Evolutionary conservation across 2,329 filamentous ascomycete genomes (phyloP), one percentile per base, ranked within the genome.

Genomic region (Cryoendolithus antarcticus): DNA sequence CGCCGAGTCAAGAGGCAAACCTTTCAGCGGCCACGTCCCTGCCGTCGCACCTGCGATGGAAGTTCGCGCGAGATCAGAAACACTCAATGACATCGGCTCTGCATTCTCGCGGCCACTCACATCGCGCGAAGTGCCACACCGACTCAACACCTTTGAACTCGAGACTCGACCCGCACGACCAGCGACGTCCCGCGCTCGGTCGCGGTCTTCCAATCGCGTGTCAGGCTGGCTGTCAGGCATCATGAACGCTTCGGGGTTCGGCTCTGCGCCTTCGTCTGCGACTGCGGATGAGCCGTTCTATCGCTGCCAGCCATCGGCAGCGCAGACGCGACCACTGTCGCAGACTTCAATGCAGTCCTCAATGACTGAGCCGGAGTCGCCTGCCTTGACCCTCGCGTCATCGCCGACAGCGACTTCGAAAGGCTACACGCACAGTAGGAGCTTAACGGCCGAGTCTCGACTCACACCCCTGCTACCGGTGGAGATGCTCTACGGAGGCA

Each of bases 51-150:
- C 66, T 4, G 51, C 55, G 0, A 63, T 66, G 56, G 55, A 59
- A 15, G 59, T 68, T 46, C 58, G 60, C n/a, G 65, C 64, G 10
- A 58, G 66, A 41, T 63, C 62, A 4, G 60, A 68, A 43, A 69
- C 66, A 0, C 59, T 69, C n/a, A 63, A 56, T 4, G 64, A 66
- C 30, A 69, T 69, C 32, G 66, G 65, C 13, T 66, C 63, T 21
- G 65, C 62, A 0, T 64, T 69, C 43, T 66, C 64, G 4, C 55
- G 58, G 3, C 64, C 65, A 0, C 46, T 62, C 24, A 43, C 44
- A 31, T 46, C 43, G 43, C 24, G 37, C 34, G 33, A 47, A 27
- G 34, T 38, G 6, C 9, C 40, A 40, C 13, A 30, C 29, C 21
- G 35, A 11, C 7, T 9, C 40, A 34, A 27, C 7, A 27, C 24